Conservation (phyloP, 1,139 yeast species). For the Magnusiomyces sp. region DNA sequence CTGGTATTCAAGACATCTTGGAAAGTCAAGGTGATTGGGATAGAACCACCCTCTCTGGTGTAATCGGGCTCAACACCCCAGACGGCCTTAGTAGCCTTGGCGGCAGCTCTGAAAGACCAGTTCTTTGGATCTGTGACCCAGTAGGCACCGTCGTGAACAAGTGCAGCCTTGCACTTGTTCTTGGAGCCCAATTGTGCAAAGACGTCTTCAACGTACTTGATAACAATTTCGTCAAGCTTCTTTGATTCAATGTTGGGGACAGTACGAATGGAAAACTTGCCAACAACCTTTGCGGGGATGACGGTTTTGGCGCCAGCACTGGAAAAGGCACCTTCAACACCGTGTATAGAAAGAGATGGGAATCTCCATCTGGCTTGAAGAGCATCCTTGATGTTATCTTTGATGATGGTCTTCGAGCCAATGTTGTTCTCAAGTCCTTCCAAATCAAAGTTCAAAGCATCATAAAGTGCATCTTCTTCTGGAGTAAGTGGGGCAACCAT, state of each 20-base stretch:
- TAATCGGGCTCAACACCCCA: conserved; percentile 94
- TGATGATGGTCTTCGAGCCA: conserved; percentile 77
- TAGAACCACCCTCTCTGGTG: conserved; percentile 98
- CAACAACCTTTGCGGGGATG: conserved; percentile 87
- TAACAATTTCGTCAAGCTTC: conserved; percentile 70
- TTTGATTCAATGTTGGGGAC: conserved; percentile 86
- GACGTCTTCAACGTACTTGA: conserved; percentile 55
- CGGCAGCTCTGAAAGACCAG: conserved; percentile 88
- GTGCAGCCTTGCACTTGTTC: conserved; percentile 62
- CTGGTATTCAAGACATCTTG: conserved; percentile 78
- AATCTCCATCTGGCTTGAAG: conserved; percentile 98
- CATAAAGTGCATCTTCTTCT: conserved; percentile 68
- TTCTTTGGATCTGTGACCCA: conserved; percentile 95
- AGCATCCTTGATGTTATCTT: conserved; percentile 62
- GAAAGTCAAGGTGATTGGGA: conserved; percentile 90
- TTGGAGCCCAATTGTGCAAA: conserved; percentile 67
- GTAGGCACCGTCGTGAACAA: conserved; percentile 89
- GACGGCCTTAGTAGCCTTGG: conserved; percentile 85
- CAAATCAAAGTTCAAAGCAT: conserved; percentile 74
- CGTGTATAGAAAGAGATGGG: conserved; percentile 93
- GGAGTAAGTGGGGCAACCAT: conserved; percentile 91
- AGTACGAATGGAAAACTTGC: conserved; percentile 94
- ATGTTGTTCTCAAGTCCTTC: conserved; percentile 81
- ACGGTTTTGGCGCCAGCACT: conserved; percentile 97
- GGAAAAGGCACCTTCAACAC: conserved; percentile 94